phyloP scores from a whole-genome alignment of 192 early-diverging fungal genomes.

The Dissophora globulifera region DNA sequence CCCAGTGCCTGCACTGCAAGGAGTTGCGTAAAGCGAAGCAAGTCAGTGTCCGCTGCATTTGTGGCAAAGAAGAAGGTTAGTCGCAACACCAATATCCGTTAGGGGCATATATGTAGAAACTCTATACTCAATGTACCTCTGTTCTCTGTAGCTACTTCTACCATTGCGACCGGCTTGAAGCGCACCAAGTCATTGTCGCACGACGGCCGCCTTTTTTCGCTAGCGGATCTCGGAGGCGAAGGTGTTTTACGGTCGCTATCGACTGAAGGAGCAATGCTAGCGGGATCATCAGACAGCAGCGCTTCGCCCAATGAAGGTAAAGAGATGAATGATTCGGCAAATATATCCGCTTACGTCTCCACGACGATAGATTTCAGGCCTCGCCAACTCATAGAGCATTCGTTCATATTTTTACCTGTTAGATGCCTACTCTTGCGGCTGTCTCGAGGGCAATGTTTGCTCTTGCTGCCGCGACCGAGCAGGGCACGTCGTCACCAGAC shows the following conservation, averaged over 20 bases:
- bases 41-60: conserved; percentile 73
- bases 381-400: neutral
- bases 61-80: conserved; percentile 48
- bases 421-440: conserved; percentile 20
- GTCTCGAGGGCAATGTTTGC: conserved; percentile 23
- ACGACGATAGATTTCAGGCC: too few relatives aligned
- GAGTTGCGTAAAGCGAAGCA: conserved; percentile 72
- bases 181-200: conserved; percentile 14
- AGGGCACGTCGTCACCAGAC: conserved; percentile 30
- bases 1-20: conserved; percentile 73
- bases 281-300: neutral
- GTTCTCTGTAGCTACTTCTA: neutral
- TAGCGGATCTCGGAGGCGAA: neutral
- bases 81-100: neutral
- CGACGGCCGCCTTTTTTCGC: neutral
- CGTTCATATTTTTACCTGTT: neutral
- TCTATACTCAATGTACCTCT: neutral
- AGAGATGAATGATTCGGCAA: too few relatives aligned
- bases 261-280: neutral
- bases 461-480: conserved; percentile 36
- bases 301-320: neutral
- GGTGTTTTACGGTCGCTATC: neutral
- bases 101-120: too few relatives aligned
- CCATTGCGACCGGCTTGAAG: neutral
- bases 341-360: too few relatives aligned